A percentile compares a stretch with the other conserved stretches of the same genome.
phyloP scores from a whole-genome alignment of 1,284 basidiomycete species.

The Blastosporella zonata region DNA sequence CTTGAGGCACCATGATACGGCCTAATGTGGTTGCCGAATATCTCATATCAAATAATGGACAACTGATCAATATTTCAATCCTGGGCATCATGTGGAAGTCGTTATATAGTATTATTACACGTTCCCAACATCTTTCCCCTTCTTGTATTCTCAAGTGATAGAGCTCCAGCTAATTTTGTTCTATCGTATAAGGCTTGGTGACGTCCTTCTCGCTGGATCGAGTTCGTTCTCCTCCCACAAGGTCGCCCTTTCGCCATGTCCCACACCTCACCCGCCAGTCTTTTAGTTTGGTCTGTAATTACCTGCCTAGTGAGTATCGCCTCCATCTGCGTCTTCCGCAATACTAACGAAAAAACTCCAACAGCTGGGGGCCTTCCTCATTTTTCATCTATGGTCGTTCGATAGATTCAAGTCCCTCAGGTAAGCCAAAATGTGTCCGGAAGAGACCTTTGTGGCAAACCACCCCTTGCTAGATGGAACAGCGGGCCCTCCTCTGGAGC shows the following conservation, averaged over 20 bases:
- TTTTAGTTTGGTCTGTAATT: conserved; percentile 61
- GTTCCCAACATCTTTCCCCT: neutral
- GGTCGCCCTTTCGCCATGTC: conserved; percentile 43
- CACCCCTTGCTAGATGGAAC: conserved; percentile 50
- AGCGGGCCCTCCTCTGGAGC: conserved; percentile 60
- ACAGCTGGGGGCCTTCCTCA: conserved; percentile 59
- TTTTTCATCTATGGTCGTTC: conserved; percentile 76
- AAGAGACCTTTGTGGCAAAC: neutral
- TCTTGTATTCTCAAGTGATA: neutral
- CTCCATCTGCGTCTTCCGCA: neutral
- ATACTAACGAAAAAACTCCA: neutral
- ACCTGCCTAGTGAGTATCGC: conserved; percentile 40
- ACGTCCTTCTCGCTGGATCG: conserved; percentile 1
- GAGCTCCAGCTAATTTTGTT: neutral
- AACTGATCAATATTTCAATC: neutral
- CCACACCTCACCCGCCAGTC: conserved; percentile 57
- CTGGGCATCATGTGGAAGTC: conserved; percentile 3
- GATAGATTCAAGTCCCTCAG: conserved; percentile 70
- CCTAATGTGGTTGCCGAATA: conserved; percentile 11
- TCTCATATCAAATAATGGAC: conserved; percentile 9
- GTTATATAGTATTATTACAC: neutral
- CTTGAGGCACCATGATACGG: neutral
- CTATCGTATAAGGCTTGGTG: neutral
- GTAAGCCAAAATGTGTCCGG: conserved; percentile 34
- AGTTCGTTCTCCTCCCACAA: neutral